Base-by-base conservation (phyloP, 2,329 filamentous ascomycete genomes). In the Helicocarpus griseus region DNA sequence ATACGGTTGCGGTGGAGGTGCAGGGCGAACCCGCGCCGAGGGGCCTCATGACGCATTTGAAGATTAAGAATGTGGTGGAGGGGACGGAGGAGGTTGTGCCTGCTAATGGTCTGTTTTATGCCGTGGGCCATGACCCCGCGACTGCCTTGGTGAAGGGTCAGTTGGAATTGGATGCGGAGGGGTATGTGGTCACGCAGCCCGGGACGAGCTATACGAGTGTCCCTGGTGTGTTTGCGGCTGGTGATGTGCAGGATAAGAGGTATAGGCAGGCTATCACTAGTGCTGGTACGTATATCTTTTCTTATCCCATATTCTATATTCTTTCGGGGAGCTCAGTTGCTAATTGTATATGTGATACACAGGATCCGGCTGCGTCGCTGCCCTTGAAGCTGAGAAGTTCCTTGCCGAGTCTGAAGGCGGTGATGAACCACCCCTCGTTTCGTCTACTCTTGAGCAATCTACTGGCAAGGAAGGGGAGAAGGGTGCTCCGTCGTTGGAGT, bases 191-290 rank as follows among this genome's bases (percentile, higher is more conserved):
- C 61, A 98, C 93, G 52, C 81, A 86, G 70, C 86, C 93, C 3
- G 94, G 93, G 52, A 91, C 89, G 43, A 89, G 89, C 53, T 78
- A 86, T 65, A 98, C 93, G 45, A 95, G 82, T 70, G 72, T 96
- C 5, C 82, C 89, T 66, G 93, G 93, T 68, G 89, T 98, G 19
- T 98, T 96, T 66, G 93, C 93, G 35, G 93, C 91, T 8, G 93
- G 93, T 57, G 93, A 98, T 67, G 94, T 98, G 8, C 93, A 98
- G 76, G 94, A 98, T 69, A 98, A 97, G 84, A 83, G 85, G 66
- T 98, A 98, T 71, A 82, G 93, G 68, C 93, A 98, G 76, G 93
- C 93, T 44, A 94, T 98, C 60, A 98, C 93, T 58, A 96, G 90
- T 73, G 93, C 93, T 61, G 91, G 89, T 89, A 76, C 67, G 84